Evolutionary conservation across 495 filamentous ascomycete genomes (phyloP).

Genomic region (Xanthoparmelia taractica): DNA sequence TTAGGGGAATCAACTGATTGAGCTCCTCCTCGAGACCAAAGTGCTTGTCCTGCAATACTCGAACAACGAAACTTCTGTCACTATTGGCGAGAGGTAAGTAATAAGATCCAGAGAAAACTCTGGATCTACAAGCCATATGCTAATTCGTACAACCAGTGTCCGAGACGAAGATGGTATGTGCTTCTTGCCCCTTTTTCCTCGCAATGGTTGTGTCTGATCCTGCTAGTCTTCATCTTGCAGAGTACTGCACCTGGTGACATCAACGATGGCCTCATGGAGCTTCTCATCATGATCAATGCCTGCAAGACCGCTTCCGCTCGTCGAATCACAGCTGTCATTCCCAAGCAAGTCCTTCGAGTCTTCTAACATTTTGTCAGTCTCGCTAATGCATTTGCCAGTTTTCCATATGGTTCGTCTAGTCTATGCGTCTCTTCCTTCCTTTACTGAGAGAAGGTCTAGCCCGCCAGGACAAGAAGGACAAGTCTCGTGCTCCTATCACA

Average conservation of each 20-base stretch:
- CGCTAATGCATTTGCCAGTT: neutral
- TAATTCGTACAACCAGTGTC: neutral
- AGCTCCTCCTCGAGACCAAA: slow-evolving; percentile 41
- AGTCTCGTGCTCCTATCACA: slow-evolving; percentile 68
- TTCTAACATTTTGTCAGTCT: neutral
- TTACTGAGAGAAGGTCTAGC: neutral
- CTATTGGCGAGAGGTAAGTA: slow-evolving; percentile 79
- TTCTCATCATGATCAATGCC: slow-evolving; percentile 97
- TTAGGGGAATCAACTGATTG: neutral
- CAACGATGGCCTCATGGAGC: slow-evolving; percentile 98
- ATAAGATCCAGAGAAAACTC: neutral
- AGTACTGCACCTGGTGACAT: slow-evolving; percentile 93
- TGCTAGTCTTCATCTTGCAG: slow-evolving; percentile 58
- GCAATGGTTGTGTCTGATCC: neutral
- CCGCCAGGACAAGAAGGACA: slow-evolving; percentile 98
- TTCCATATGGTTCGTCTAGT: neutral
- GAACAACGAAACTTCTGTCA: slow-evolving; percentile 95
- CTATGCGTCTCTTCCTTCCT: neutral
- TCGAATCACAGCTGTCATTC: slow-evolving; percentile 80
- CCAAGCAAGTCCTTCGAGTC: neutral
- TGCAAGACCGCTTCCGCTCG: slow-evolving; percentile 95
- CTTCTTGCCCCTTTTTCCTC: neutral
- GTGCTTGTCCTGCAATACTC: slow-evolving; percentile 93
- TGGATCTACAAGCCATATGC: neutral
- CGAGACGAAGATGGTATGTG: slow-evolving; percentile 3